phyloP scores from a whole-genome alignment of 1,139 yeast species.

The Geotrichum siamense region DNA sequence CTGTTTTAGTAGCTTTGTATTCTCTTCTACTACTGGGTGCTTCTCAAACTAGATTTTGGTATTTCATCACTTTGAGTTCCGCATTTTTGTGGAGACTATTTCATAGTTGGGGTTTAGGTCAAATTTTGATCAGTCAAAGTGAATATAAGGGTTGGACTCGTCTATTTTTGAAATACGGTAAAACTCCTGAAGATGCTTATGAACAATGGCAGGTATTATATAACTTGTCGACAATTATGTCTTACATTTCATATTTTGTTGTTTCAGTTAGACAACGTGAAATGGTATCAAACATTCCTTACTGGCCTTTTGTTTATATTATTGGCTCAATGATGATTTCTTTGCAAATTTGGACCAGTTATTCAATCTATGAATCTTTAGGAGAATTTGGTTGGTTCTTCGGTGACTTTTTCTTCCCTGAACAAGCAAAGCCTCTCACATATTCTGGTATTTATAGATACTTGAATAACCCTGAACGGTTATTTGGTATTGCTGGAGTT shows the following conservation, averaged over 20 bases:
- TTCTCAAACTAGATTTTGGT: conserved; percentile 27
- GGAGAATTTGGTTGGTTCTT: conserved; percentile 89
- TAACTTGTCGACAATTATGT: conserved; percentile 43
- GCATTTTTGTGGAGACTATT: conserved; percentile 47
- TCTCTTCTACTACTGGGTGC: conserved; percentile 45
- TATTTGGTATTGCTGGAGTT: conserved; percentile 74
- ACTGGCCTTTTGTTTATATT: conserved; percentile 50
- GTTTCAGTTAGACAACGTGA: conserved; percentile 35
- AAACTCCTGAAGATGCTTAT: conserved; percentile 61
- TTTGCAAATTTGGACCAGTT: conserved; percentile 66
- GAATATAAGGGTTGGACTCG: conserved; percentile 58
- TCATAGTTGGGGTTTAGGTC: conserved; percentile 49
- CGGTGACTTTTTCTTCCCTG: conserved; percentile 75
- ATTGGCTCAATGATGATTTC: conserved; percentile 48
- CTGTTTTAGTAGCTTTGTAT: conserved; percentile 44
- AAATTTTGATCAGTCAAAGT: conserved; percentile 55
- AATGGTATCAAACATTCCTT: conserved; percentile 31
- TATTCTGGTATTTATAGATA: conserved; percentile 82
- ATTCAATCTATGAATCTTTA: conserved; percentile 63
- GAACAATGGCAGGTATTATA: conserved; percentile 72
- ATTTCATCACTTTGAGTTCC: conserved; percentile 39
- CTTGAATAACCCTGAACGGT: conserved; percentile 77
- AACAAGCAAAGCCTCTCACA: conserved; percentile 46
- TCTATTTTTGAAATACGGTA: conserved; percentile 58
- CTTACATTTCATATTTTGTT: conserved; percentile 38